phyloP scores from a whole-genome alignment of 1,284 basidiomycete genomes.

The Puccinia coronata region DNA sequence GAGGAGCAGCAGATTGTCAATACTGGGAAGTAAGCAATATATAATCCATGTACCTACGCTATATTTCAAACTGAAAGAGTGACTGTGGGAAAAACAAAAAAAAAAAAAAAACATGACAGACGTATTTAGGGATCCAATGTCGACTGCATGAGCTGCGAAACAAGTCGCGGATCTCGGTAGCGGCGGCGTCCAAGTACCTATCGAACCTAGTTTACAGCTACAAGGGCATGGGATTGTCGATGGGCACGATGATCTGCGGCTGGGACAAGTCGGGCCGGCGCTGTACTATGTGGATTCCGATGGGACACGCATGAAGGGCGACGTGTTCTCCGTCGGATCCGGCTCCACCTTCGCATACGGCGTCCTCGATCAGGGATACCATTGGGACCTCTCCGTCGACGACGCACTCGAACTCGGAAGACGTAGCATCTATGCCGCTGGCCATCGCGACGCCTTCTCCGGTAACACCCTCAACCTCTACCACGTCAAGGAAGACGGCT shows the following conservation, averaged over 20 bases:
- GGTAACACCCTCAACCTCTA: constrained; percentile 96
- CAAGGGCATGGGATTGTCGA: constrained; percentile 98
- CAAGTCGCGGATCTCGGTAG: constrained; percentile 95
- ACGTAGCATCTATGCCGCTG: constrained; percentile 93
- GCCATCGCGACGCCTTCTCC: constrained; percentile 96
- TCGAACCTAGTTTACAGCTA: constrained; percentile 97
- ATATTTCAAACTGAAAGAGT: too few species aligned
- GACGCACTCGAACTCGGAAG: constrained; percentile 94
- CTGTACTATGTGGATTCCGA: constrained; percentile 99
- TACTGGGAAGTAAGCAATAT: constrained; percentile 71
- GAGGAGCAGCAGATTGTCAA: constrained; percentile 92
- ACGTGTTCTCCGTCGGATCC: constrained; percentile 96
- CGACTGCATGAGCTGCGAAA: constrained; percentile 95
- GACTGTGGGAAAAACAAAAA: not conserved
- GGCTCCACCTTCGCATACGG: constrained; percentile 98
- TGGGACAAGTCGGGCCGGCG: constrained; percentile 99
- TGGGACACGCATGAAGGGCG: constrained; percentile 89
- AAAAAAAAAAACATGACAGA: constrained; percentile 60
- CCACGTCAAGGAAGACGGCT: constrained; percentile 91
- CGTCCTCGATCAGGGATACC: constrained; percentile 80
- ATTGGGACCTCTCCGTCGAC: constrained; percentile 87
- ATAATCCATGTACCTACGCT: not conserved
- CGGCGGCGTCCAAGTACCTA: constrained; percentile 95
- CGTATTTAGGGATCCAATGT: constrained; percentile 97
- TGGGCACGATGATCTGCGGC: constrained; percentile 99